Conservation (phyloP, 805 yeast genomes). For the Cyberlindnera mississippiensis region DNA sequence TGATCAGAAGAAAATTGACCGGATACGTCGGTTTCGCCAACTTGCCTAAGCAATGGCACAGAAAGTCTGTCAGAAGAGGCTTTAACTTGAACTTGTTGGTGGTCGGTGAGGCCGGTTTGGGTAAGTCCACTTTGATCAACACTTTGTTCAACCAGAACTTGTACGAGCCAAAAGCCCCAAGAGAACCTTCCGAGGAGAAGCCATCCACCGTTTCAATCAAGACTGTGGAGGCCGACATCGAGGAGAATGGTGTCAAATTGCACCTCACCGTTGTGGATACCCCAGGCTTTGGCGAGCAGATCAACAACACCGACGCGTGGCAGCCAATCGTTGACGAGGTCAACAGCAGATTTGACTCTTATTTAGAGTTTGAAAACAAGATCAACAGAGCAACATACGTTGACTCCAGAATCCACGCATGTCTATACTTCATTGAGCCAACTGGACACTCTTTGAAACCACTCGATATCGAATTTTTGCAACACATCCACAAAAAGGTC, state of each 20-base stretch:
- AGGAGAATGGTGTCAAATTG: slow-evolving; percentile 90
- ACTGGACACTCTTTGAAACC: slow-evolving; percentile 92
- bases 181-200: slow-evolving; percentile 41
- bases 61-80: slow-evolving; percentile 86
- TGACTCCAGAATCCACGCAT: slow-evolving; percentile 90
- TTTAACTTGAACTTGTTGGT: slow-evolving; percentile 85
- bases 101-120: slow-evolving; percentile 89
- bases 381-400: slow-evolving; percentile 64
- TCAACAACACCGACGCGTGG: slow-evolving; percentile 80
- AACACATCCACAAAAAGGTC: slow-evolving; percentile 82
- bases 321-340: slow-evolving; percentile 88
- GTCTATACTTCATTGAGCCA: slow-evolving; percentile 92
- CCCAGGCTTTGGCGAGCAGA: slow-evolving; percentile 90
- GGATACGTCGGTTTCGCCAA: slow-evolving; percentile 97
- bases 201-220: slow-evolving; percentile 52
- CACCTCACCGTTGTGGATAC: slow-evolving; percentile 81
- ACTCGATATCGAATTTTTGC: slow-evolving; percentile 85
- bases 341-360: slow-evolving; percentile 79
- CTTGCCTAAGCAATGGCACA: slow-evolving; percentile 98
- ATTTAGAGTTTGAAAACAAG: slow-evolving; percentile 85
- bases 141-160: slow-evolving; percentile 76
- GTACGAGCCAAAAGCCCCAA: slow-evolving; percentile 39
- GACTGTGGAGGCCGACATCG: slow-evolving; percentile 66
- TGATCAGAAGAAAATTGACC: slow-evolving; percentile 77
- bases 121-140: slow-evolving; percentile 88